These are phyloP conservation scores for Penicillium subrubescens DNA, from an alignment of 495 filamentous ascomycete species.

Conservation along the genomic window DNA sequence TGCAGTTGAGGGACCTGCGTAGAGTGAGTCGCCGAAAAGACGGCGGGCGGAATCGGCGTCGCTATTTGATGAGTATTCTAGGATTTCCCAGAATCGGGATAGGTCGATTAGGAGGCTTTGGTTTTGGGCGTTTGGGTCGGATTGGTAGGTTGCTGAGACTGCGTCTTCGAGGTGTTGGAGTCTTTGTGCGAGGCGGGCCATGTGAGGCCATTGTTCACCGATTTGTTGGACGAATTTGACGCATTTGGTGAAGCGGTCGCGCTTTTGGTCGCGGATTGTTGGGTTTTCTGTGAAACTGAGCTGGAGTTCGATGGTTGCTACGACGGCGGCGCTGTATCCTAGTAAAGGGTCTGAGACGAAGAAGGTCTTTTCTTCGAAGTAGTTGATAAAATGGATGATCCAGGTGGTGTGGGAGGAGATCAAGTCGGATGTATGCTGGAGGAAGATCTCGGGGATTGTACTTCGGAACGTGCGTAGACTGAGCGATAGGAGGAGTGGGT, in stretches of 20 bases:
- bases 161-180: slow-evolving; percentile 46
- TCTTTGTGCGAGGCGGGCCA: slow-evolving; percentile 48
- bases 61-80: slow-evolving; percentile 52
- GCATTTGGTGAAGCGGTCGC: slow-evolving; percentile 47
- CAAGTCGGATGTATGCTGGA: slow-evolving; percentile 50
- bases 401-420: slow-evolving; percentile 51
- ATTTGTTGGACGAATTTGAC: slow-evolving; percentile 47
- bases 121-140: slow-evolving; percentile 41
- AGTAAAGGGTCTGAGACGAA: slow-evolving; percentile 49
- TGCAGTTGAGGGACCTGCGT: slow-evolving; percentile 23
- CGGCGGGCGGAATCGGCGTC: slow-evolving; percentile 41
- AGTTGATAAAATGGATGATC: slow-evolving; percentile 53
- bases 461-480: slow-evolving; percentile 48
- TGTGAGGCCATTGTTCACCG: slow-evolving; percentile 48
- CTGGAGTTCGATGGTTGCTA: slow-evolving; percentile 53
- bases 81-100: slow-evolving; percentile 52
- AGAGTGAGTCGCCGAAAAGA: slow-evolving; percentile 47
- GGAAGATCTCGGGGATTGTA: slow-evolving; percentile 52
- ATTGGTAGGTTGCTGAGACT: slow-evolving; percentile 48
- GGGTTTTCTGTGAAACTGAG: slow-evolving; percentile 47
- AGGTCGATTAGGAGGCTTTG: slow-evolving; percentile 51
- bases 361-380: slow-evolving; percentile 46
- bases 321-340: slow-evolving; percentile 51
- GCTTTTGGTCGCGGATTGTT: slow-evolving; percentile 42
- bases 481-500: slow-evolving; percentile 48